Percentiles rank a stretch among this genome's conserved stretches.
Evolutionary conservation across 2,329 filamentous ascomycete species (phyloP).

Genomic region (Venturia asperata): DNA sequence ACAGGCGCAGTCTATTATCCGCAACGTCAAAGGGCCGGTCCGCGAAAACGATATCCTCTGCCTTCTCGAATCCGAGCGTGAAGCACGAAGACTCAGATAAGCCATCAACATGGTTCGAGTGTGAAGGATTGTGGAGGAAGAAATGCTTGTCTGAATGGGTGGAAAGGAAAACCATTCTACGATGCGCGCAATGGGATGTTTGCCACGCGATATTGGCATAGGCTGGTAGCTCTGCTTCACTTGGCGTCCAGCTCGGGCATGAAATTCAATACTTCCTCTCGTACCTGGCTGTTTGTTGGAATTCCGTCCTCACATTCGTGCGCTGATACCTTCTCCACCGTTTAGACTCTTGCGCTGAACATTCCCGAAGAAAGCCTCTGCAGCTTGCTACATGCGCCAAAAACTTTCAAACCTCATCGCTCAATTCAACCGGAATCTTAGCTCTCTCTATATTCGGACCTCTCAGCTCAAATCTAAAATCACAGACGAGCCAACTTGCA

Average conservation of each 20-base stretch:
- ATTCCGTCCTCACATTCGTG: too few species aligned
- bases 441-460: too few species aligned
- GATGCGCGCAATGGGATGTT: background rate
- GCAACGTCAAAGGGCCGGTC: conserved; percentile 90
- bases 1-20: conserved; percentile 64
- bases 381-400: too few species aligned
- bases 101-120: conserved; percentile 22
- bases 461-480: too few species aligned
- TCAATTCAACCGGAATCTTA: too few species aligned
- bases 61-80: conserved; percentile 99
- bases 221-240: background rate
- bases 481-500: too few species aligned
- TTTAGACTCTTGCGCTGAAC: too few species aligned
- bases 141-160: background rate
- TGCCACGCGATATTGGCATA: background rate
- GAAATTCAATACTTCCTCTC: background rate
- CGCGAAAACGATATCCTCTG: conserved; percentile 92
- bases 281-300: background rate
- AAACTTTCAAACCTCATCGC: too few species aligned
- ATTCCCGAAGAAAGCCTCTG: too few species aligned
- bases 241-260: background rate
- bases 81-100: conserved; percentile 97
- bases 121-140: background rate
- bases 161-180: background rate
- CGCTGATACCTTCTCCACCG: too few species aligned